phyloP scores from a whole-genome alignment of 805 yeast species.

The Candida awuae region DNA sequence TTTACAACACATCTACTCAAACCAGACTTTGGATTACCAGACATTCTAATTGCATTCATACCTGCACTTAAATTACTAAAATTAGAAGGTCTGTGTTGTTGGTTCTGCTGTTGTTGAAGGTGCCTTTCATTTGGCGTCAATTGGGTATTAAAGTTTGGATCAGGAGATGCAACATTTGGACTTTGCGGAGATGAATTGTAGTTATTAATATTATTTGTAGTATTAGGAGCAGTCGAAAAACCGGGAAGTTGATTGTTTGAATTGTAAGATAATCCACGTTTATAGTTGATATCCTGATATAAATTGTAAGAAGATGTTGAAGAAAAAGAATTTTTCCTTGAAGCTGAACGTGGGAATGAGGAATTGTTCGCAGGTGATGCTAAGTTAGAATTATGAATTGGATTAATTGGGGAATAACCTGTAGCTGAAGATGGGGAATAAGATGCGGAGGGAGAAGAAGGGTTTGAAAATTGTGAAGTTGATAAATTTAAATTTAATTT shows the following conservation, averaged over 20 bases:
- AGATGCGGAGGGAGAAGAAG: slow-evolving; percentile 22
- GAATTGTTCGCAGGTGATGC: slow-evolving; percentile 14
- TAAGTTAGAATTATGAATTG: background rate
- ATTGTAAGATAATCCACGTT: slow-evolving; percentile 20
- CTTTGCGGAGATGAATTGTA: background rate
- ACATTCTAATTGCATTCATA: slow-evolving; percentile 14
- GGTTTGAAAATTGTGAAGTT: slow-evolving; percentile 16
- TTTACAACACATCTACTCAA: slow-evolving; percentile 8
- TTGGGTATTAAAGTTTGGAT: too few species aligned
- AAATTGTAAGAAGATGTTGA: slow-evolving; percentile 19
- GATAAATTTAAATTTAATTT: slow-evolving; percentile 12
- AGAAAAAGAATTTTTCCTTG: slow-evolving; percentile 23
- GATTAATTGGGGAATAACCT: slow-evolving; percentile 17
- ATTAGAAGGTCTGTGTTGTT: slow-evolving; percentile 8
- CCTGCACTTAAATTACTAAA: slow-evolving; percentile 17
- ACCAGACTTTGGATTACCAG: slow-evolving; percentile 6
- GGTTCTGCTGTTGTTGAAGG: background rate
- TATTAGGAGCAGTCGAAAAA: background rate
- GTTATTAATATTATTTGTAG: background rate
- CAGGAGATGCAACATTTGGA: too few species aligned
- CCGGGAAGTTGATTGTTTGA: background rate
- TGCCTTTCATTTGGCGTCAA: background rate
- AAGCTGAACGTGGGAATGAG: slow-evolving; percentile 14
- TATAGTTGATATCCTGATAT: slow-evolving; percentile 23
- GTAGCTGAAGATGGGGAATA: slow-evolving; percentile 8